A percentile compares a stretch with the other conserved stretches of the same genome.
phyloP scores from a whole-genome alignment of 75 land plant genomes.

The Larix kaempferi region DNA sequence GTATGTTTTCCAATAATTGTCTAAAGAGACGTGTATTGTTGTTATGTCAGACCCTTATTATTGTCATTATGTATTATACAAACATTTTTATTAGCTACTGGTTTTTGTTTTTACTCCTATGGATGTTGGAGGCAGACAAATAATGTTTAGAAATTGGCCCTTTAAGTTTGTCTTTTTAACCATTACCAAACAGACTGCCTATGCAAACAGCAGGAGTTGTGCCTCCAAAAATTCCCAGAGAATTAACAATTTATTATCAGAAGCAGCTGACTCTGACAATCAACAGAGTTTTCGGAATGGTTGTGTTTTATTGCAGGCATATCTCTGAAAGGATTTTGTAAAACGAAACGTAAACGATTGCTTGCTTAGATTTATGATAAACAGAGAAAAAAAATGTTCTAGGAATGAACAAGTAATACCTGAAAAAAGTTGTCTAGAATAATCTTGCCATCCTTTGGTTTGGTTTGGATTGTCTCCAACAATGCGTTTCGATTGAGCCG shows the following conservation, averaged over 20 bases:
- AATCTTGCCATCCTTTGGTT: constrained; percentile 42
- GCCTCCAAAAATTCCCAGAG: background rate
- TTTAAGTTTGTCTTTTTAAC: background rate
- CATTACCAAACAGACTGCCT: background rate
- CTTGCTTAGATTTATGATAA: background rate
- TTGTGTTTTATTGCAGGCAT: background rate
- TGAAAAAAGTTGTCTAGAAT: constrained; percentile 69
- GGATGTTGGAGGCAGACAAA: too few relatives aligned
- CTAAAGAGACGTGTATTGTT: too few relatives aligned
- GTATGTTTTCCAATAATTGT: too few relatives aligned
- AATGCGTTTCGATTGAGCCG: constrained; percentile 52
- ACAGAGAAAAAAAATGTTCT: background rate
- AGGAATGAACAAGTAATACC: constrained; percentile 23
- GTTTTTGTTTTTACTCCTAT: too few relatives aligned
- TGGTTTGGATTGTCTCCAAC: constrained; percentile 47
- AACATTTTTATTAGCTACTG: too few relatives aligned
- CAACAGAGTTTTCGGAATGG: background rate
- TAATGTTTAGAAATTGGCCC: too few relatives aligned
- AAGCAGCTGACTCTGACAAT: background rate
- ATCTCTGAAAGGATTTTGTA: too few relatives aligned
- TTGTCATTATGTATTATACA: too few relatives aligned
- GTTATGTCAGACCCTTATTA: too few relatives aligned
- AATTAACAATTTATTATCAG: background rate
- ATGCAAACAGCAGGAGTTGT: background rate
- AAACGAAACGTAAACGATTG: background rate